Conservation (phyloP, 352 stramenopile species). For the Pythium aristosporum region DNA sequence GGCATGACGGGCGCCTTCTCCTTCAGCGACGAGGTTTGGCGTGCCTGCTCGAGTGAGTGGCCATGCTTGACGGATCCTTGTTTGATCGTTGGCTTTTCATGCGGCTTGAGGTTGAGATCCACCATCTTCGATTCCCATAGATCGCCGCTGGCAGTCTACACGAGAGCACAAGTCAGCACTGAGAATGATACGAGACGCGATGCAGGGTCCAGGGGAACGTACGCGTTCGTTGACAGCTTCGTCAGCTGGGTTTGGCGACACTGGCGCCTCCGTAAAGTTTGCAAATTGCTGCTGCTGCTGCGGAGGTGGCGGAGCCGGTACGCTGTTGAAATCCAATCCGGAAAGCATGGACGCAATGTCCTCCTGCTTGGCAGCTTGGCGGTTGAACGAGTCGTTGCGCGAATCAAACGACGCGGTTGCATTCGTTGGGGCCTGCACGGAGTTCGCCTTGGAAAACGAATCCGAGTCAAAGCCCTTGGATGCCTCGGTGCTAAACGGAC, state of each 20-base stretch:
- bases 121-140: constrained; percentile 77
- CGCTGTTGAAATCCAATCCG: constrained; percentile 66
- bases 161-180: constrained; percentile 4
- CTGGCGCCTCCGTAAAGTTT: constrained; percentile 24
- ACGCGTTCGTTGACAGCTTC: constrained; percentile 30
- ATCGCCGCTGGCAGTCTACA: constrained; percentile 45
- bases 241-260: constrained; percentile 30
- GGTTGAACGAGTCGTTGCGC: constrained; percentile 2
- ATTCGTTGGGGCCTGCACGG: constrained; percentile 13
- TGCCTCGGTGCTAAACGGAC: constrained; percentile 22
- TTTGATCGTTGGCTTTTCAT: constrained; percentile 32
- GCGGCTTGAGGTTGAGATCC: constrained; percentile 66
- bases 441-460: constrained; percentile 19
- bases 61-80: constrained; percentile 45
- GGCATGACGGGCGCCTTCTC: constrained; percentile 67
- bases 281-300: constrained; percentile 9
- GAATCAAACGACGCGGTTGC: constrained; percentile 13
- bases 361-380: constrained; percentile 27
- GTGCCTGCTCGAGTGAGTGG: constrained; percentile 75
- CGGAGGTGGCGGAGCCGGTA: constrained; percentile 26
- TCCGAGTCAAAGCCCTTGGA: constrained; percentile 16
- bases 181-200: neutral
- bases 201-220: constrained; percentile 5
- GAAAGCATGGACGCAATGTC: constrained; percentile 80
- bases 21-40: constrained; percentile 40